Evolutionary conservation across 768 basidiomycete genomes (phyloP).

Genomic region (Mycena vulgaris): DNA sequence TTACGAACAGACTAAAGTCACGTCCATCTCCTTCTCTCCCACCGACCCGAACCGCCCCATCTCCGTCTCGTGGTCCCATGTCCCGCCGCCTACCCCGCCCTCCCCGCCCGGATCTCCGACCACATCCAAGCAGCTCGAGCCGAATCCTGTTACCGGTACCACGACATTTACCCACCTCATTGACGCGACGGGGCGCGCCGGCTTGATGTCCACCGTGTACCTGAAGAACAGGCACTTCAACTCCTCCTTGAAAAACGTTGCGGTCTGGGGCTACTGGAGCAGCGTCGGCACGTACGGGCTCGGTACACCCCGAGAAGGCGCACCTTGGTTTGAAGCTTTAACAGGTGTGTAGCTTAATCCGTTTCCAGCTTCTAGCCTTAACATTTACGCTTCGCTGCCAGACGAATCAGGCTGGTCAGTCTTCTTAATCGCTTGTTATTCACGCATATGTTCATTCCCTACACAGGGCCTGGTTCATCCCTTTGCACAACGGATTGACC

Average conservation of each 20-base stretch:
- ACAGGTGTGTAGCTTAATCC: constrained; percentile 61
- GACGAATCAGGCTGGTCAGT: constrained; percentile 73
- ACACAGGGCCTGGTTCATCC: constrained; percentile 74
- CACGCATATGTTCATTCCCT: not conserved
- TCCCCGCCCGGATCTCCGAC: constrained; percentile 61
- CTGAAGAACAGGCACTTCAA: constrained; percentile 81
- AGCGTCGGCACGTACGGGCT: constrained; percentile 66
- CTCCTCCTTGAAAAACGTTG: constrained; percentile 78
- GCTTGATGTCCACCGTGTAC: constrained; percentile 78
- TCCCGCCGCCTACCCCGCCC: constrained; percentile 55
- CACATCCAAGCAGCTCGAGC: constrained; percentile 35
- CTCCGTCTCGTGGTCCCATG: constrained; percentile 70
- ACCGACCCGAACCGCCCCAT: constrained; percentile 59
- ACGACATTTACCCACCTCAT: constrained; percentile 79
- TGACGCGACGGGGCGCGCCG: constrained; percentile 83
- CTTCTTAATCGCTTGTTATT: not conserved
- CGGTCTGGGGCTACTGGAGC: constrained; percentile 85
- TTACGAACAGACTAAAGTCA: constrained; percentile 70
- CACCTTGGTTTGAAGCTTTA: constrained; percentile 81
- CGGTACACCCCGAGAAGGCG: constrained; percentile 66
- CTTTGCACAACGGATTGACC: constrained; percentile 74
- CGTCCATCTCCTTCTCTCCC: constrained; percentile 60
- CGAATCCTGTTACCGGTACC: constrained; percentile 55
- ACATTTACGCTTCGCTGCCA: constrained; percentile 10
- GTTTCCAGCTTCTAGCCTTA: not conserved